Evolutionary conservation across 1,284 basidiomycete genomes (phyloP), one percentile per base, ranked within the genome.

Genomic region (Volvariella volvacea): DNA sequence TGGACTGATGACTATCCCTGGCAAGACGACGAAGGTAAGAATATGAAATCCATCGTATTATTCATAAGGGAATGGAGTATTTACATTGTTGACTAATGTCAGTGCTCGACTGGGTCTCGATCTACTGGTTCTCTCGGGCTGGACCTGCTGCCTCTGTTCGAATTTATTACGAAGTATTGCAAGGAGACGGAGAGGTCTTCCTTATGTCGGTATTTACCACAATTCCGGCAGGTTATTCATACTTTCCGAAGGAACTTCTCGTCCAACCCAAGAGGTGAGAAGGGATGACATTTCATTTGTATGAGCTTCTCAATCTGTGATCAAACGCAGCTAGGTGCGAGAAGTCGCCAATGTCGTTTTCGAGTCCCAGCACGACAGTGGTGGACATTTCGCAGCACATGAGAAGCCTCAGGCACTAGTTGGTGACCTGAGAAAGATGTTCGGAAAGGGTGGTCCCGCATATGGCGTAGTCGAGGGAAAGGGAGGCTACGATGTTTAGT

Each of bases 41-140:
- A 38, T 8, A 1, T 4, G n/a, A n/a, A 39, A 2, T 30, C 2
- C 22, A 17, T n/a, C 17, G 14, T 28, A 6, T n/a, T 7, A 17
- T 10, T 16, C 16, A 10, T 4, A 21, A n/a, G n/a, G n/a, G n/a
- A n/a, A n/a, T n/a, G n/a, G n/a, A n/a, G n/a, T n/a, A n/a, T n/a
- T n/a, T n/a, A n/a, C n/a, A n/a, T n/a, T n/a, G n/a, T n/a, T n/a
- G n/a, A n/a, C n/a, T n/a, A n/a, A n/a, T n/a, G n/a, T n/a, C n/a
- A 80, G 78, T 78, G 2, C 53, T 80, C 20, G 76, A 70, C 1
- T 80, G 77, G 78, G 54, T 80, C 9, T 78, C 77, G 0, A 63
- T 80, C 17, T 78, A 76, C 51, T 75, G 70, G 66, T 80, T 80
- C 56, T 80, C 78, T 1, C 64, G 68, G 7, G 65, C 68, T 1